A percentile compares a stretch with the other conserved stretches of the same genome.
Evolutionary conservation across 192 early-diverging fungal species (phyloP).

Genomic region (Entomortierella lignicola): DNA sequence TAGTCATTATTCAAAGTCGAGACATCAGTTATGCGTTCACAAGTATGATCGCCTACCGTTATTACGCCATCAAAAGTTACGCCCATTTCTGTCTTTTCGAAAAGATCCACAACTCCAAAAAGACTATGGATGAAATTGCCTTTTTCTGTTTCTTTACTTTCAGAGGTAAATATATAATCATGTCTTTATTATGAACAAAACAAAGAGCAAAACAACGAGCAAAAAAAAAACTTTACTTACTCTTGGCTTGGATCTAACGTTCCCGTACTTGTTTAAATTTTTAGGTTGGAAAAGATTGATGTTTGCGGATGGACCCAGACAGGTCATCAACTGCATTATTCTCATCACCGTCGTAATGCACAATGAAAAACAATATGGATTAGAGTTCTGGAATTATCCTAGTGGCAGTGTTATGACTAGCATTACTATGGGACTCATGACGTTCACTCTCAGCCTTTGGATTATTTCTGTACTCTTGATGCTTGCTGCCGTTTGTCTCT

Average conservation of each 20-base stretch:
- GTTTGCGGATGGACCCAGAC: conserved; percentile 86
- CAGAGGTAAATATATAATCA: conserved; percentile 61
- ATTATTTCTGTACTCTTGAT: conserved; percentile 68
- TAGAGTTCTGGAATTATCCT: conserved; percentile 3
- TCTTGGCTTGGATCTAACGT: neutral
- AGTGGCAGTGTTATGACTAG: neutral
- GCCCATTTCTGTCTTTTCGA: conserved; percentile 87
- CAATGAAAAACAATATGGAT: neutral
- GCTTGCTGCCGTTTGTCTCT: conserved; percentile 72
- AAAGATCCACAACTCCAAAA: conserved; percentile 71
- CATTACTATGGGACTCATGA: conserved; percentile 54
- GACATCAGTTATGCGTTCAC: conserved; percentile 86
- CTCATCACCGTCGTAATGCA: conserved; percentile 49
- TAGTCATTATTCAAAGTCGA: conserved; percentile 67
- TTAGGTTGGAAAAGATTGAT: conserved; percentile 86
- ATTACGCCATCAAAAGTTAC: conserved; percentile 80
- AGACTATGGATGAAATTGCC: conserved; percentile 72
- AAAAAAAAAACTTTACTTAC: too few species aligned
- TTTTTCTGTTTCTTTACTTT: conserved; percentile 89
- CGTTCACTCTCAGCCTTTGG: conserved; percentile 77
- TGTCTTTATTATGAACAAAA: too few species aligned
- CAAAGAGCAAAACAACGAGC: too few species aligned
- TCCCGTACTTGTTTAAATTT: too few species aligned
- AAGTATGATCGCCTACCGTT: conserved; percentile 77
- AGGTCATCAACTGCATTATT: conserved; percentile 71